phyloP scores from a whole-genome alignment of 345 rosid genomes.

The Populus deltoides region DNA sequence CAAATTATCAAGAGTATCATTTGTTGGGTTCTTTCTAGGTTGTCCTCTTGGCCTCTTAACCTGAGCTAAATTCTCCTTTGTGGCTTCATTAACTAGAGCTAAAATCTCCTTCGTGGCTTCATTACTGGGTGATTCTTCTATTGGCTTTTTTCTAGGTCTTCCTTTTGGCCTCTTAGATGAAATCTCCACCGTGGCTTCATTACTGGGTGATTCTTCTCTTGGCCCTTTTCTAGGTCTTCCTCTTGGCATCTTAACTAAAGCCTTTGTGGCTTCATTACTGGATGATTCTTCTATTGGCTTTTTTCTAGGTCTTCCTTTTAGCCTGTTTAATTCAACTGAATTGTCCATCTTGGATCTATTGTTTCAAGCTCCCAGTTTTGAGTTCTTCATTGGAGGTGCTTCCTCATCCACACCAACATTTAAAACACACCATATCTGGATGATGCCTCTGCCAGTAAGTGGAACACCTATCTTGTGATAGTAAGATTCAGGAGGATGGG shows the following conservation, averaged over 20 bases:
- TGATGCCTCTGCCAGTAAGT: slow-evolving; percentile 69
- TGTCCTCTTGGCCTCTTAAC: slow-evolving; percentile 51
- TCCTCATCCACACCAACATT: slow-evolving; percentile 36
- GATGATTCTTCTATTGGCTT: background rate
- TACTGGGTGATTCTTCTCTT: slow-evolving; percentile 18
- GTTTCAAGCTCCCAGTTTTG: slow-evolving; percentile 33
- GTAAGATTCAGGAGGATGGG: slow-evolving; percentile 74
- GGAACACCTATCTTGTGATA: slow-evolving; percentile 72
- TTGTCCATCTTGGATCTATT: slow-evolving; percentile 63
- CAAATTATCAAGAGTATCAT: slow-evolving; percentile 30
- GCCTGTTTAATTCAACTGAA: slow-evolving; percentile 7
- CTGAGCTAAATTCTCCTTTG: slow-evolving; percentile 9
- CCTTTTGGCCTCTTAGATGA: slow-evolving; percentile 25
- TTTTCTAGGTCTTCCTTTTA: background rate
- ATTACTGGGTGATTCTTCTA: slow-evolving; percentile 3
- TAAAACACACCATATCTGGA: slow-evolving; percentile 83
- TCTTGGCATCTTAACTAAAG: background rate
- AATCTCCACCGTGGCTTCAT: slow-evolving; percentile 20
- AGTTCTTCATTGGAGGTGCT: slow-evolving; percentile 21
- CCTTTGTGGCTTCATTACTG: background rate
- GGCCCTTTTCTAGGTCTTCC: slow-evolving; percentile 15
- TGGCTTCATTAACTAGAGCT: background rate
- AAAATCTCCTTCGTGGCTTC: background rate
- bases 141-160: slow-evolving; percentile 30
- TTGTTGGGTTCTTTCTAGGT: slow-evolving; percentile 45